Percentiles rank a stretch among this genome's conserved stretches.
phyloP scores from a whole-genome alignment of 345 rosid species.

The Diplotaxis tenuifolia region DNA sequence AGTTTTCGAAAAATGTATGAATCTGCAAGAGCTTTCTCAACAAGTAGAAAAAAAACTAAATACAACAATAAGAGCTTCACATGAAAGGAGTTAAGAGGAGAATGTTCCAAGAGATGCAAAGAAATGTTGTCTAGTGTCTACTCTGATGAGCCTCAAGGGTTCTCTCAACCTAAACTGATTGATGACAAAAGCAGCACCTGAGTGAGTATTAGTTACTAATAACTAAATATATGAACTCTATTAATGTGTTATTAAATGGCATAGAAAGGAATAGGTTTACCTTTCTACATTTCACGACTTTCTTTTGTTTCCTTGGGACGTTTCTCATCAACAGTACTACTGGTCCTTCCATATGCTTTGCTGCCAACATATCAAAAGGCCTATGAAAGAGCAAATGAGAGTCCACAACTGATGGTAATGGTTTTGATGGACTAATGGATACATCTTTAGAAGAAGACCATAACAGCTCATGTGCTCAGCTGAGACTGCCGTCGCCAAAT shows the following conservation, averaged over 20 bases:
- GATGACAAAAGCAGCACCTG: conserved; percentile 34
- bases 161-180: conserved; percentile 34
- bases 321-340: conserved; percentile 39
- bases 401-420: conserved; percentile 47
- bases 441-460: conserved; percentile 76
- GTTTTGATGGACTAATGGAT: conserved; percentile 47
- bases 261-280: too few species aligned
- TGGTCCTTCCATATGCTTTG: conserved; percentile 54
- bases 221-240: too few species aligned
- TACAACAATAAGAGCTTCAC: conserved; percentile 29
- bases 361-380: conserved; percentile 46
- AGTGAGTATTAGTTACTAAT: too few species aligned
- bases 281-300: conserved; percentile 16
- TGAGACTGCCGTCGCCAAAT: conserved; percentile 73
- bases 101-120: conserved; percentile 16
- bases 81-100: conserved; percentile 1
- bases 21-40: background rate
- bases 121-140: conserved; percentile 9
- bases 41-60: conserved; percentile 15
- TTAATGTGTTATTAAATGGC: too few species aligned
- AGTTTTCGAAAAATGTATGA: conserved; percentile 17
- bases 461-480: conserved; percentile 58
- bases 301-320: conserved; percentile 35
- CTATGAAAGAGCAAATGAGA: conserved; percentile 77
- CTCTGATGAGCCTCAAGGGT: conserved; percentile 18